Conservation (phyloP, 306 rosid species). For the Senna tora region DNA sequence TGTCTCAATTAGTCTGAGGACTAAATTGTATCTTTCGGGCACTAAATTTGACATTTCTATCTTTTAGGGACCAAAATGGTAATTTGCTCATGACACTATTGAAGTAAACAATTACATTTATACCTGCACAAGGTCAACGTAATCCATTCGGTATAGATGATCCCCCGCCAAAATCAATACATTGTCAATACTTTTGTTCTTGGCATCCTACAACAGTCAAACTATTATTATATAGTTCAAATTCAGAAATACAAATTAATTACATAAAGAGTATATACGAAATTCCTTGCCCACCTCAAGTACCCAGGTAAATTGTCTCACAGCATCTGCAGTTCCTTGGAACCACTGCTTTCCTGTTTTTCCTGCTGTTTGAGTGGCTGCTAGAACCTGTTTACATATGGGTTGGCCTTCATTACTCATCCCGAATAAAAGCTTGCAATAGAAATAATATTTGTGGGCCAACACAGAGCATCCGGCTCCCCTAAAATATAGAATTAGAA, state of each 20-base stretch:
- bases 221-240: slow-evolving; percentile 18
- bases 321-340: slow-evolving; percentile 99
- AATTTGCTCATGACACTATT: not conserved
- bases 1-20: too few species aligned
- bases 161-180: slow-evolving; percentile 87
- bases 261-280: not conserved
- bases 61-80: too few species aligned
- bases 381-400: slow-evolving; percentile 77
- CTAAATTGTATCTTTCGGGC: too few species aligned
- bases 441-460: not conserved
- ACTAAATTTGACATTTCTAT: too few species aligned
- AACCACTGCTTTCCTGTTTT: slow-evolving; percentile 92
- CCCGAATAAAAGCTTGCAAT: slow-evolving; percentile 28
- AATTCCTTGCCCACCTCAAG: slow-evolving; percentile 68
- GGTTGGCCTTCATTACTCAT: slow-evolving; percentile 12
- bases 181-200: slow-evolving; percentile 69
- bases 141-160: slow-evolving; percentile 97
- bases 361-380: slow-evolving; percentile 96
- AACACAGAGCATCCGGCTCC: not conserved
- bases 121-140: slow-evolving; percentile 90
- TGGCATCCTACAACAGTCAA: slow-evolving; percentile 70
- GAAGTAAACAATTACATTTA: slow-evolving; percentile 5
- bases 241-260: slow-evolving; percentile 9
- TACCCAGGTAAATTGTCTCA: slow-evolving; percentile 92
- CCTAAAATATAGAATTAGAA: not conserved